A percentile compares a stretch with the other conserved stretches of the same genome.
phyloP scores from a whole-genome alignment of 768 basidiomycete species.

The Terana coerulea region DNA sequence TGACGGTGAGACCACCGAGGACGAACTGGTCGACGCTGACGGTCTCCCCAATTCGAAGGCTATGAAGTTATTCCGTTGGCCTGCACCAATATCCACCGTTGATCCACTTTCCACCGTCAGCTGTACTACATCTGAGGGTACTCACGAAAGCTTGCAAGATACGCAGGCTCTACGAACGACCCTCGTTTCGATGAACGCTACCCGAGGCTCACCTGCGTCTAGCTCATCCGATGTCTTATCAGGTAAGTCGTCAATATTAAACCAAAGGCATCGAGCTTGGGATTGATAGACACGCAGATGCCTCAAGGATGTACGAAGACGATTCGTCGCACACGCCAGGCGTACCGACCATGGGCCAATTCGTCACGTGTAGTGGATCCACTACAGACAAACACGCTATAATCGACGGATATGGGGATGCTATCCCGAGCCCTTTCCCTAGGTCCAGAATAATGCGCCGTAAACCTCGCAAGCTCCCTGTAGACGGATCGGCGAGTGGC shows the following conservation, averaged over 20 bases:
- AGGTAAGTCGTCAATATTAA: conserved; percentile 45
- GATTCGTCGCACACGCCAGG: conserved; percentile 15
- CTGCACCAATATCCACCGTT: conserved; percentile 54
- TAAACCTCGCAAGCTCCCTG: not conserved
- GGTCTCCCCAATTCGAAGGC: conserved; percentile 73
- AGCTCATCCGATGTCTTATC: conserved; percentile 67
- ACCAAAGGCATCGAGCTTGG: conserved; percentile 24
- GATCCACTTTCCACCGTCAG: conserved; percentile 76
- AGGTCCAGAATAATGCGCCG: conserved; percentile 7
- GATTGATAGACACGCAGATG: conserved; percentile 14
- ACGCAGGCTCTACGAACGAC: conserved; percentile 24
- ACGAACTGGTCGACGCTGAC: conserved; percentile 75
- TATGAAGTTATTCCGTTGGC: conserved; percentile 68
- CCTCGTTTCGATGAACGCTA: conserved; percentile 24
- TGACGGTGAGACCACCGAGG: conserved; percentile 78
- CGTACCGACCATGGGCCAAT: conserved; percentile 38
- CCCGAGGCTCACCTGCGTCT: conserved; percentile 33
- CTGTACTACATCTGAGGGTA: conserved; percentile 38
- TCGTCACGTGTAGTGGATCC: conserved; percentile 11
- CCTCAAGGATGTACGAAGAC: not conserved
- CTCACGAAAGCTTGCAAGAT: conserved; percentile 13
- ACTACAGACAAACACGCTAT: conserved; percentile 1
- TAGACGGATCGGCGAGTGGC: not conserved
- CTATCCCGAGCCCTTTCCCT: conserved; percentile 12
- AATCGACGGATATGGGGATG: conserved; percentile 7